phyloP scores from a whole-genome alignment of 1,139 yeast genomes.

The Pichia sp. region DNA sequence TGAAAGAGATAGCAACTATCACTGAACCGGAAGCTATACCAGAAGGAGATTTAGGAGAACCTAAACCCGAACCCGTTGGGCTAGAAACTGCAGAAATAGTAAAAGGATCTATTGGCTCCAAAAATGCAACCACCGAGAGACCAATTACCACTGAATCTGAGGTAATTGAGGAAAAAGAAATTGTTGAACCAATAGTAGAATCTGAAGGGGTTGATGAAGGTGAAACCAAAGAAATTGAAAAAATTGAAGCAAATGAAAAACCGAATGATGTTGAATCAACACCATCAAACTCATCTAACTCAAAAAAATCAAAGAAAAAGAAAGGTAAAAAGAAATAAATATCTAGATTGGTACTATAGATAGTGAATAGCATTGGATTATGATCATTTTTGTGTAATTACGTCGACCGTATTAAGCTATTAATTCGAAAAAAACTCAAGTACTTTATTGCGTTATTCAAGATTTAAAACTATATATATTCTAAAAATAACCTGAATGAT shows the following conservation, averaged over 20 bases:
- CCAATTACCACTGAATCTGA: neutral
- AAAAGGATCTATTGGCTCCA: neutral
- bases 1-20: neutral
- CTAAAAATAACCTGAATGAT: neutral
- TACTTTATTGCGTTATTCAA: neutral
- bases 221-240: neutral
- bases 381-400: neutral
- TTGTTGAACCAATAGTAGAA: no score
- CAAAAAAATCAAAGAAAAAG: slow-evolving; percentile 24
- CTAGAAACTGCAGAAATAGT: neutral
- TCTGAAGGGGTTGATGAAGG: neutral
- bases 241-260: neutral
- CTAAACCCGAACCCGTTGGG: neutral
- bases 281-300: slow-evolving; percentile 12
- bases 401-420: neutral
- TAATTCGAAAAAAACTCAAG: neutral
- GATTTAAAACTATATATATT: neutral
- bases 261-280: neutral
- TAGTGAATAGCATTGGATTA: neutral
- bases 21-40: neutral
- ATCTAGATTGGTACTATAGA: neutral
- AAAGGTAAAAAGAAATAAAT: slow-evolving; percentile 14
- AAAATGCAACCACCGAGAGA: neutral
- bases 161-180: neutral
- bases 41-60: slow-evolving; percentile 8